Percentiles rank a stretch among this genome's conserved stretches.
phyloP scores from a whole-genome alignment of 768 basidiomycete genomes.

The Termitomyces sp. region DNA sequence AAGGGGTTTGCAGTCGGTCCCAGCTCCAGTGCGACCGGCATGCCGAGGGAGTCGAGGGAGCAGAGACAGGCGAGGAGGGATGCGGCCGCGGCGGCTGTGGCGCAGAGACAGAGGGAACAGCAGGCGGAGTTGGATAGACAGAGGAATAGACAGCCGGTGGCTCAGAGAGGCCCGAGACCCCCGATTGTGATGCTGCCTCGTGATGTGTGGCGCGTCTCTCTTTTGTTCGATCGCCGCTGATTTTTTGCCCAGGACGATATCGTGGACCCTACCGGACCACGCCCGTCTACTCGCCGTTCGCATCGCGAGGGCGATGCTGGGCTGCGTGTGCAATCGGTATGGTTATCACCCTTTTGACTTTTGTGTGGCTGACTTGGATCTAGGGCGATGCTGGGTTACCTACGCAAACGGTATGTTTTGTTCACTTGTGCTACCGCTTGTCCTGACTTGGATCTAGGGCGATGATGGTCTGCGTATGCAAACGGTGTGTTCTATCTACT shows the following conservation, averaged over 20 bases:
- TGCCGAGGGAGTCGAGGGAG: constrained; percentile 71
- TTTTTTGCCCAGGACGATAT: not conserved
- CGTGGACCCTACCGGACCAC: not conserved
- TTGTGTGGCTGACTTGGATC: not conserved
- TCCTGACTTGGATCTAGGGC: not conserved
- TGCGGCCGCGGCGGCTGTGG: constrained; percentile 37
- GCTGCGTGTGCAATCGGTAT: not conserved
- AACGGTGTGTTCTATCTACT: not conserved
- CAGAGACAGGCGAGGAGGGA: constrained; percentile 60
- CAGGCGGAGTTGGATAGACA: constrained; percentile 55
- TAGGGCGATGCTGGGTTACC: not conserved
- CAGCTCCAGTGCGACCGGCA: constrained; percentile 68
- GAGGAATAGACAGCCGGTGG: constrained; percentile 26
- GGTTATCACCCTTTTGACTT: not conserved
- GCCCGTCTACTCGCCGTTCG: not conserved
- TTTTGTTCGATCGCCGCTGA: not conserved
- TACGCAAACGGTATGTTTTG: too few species aligned
- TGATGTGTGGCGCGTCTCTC: not conserved
- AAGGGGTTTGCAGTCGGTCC: constrained; percentile 86
- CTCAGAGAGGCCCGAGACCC: constrained; percentile 3
- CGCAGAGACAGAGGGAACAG: constrained; percentile 49
- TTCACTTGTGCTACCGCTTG: too few species aligned
- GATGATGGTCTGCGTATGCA: not conserved
- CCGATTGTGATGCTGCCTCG: not conserved
- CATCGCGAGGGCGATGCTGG: constrained; percentile 1